Conservation (phyloP, 306 rosid genomes). For the Delonix regia region DNA sequence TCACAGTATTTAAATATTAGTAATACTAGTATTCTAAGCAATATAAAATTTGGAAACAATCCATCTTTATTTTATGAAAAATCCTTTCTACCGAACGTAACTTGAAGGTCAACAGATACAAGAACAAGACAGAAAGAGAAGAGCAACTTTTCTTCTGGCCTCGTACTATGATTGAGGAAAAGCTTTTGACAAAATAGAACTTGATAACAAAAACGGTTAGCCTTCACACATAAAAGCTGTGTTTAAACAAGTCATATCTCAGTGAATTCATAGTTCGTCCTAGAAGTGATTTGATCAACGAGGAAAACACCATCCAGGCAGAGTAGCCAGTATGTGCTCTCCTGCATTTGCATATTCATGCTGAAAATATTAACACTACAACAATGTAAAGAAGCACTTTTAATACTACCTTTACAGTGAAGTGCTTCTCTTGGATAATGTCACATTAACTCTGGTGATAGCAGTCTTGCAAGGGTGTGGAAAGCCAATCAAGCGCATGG, state of each 20-base stretch:
- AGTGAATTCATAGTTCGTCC: conserved; percentile 1
- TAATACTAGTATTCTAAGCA: too few relatives aligned
- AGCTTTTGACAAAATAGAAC: not conserved
- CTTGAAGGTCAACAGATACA: not conserved
- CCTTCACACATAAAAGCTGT: too few relatives aligned
- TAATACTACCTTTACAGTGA: conserved; percentile 57
- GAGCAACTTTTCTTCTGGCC: not conserved
- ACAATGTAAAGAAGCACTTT: conserved; percentile 31
- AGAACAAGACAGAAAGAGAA: not conserved
- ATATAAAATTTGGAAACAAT: not conserved
- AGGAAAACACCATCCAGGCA: conserved; percentile 29
- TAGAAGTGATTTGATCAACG: not conserved
- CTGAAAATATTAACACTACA: conserved; percentile 39
- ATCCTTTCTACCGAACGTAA: not conserved
- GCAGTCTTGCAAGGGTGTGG: conserved; percentile 28
- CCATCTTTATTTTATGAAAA: not conserved
- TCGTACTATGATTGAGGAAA: not conserved
- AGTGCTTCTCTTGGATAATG: conserved; percentile 42
- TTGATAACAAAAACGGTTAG: not conserved
- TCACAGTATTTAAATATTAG: too few relatives aligned
- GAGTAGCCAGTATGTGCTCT: conserved; percentile 27
- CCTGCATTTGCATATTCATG: conserved; percentile 27
- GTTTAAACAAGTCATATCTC: not conserved
- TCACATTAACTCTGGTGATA: conserved; percentile 26
- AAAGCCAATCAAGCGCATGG: conserved; percentile 40